Base-by-base conservation (phyloP, 108 stramenopile genomes). In the Pseudonitzschia multiseries region DNA sequence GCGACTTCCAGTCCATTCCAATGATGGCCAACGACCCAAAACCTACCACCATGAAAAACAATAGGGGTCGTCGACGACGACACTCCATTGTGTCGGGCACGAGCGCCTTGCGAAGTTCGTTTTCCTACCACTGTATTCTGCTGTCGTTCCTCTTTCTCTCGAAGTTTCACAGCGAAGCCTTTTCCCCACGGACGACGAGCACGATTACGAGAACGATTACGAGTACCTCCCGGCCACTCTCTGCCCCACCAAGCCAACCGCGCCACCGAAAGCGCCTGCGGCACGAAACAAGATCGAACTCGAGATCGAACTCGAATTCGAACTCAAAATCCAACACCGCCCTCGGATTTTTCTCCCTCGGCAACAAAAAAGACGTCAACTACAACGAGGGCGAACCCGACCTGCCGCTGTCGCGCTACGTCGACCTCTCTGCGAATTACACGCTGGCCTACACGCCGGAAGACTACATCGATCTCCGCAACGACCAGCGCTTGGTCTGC, bases 401-500 rank as follows among this genome's bases (percentile, higher is more conserved):
- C 44, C 63, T 28, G 29, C 77, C 77, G 12, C 41, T 78, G 56
- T 65, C 77, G 0, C 0, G 43, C 6, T 56, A 64, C 20, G 63
- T 78, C 0, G 26, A 68, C 21, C n/a, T 31, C 71, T 8, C 70
- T 0, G 56, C 46, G 24, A 66, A 75, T 27, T 71, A 65, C 59
- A n/a, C 28, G 5, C 70, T 78, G 56, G 70, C 65, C 9, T 46
- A 70, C 18, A 78, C 78, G 1, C 46, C 46, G 0, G 78, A 79
- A 22, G 69, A 80, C 46, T 21, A 46, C 21, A 66, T 80, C 24
- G 48, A 67, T 24, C 41, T 83, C 14, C 13, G 60, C 21, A 62
- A 80, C 24, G 66, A 70, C 2, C 83, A 82, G 74, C 83, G 91
- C 15, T 70, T 91, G n/a, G 85, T 90, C 48, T 78, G 87, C 46